phyloP scores from a whole-genome alignment of 768 basidiomycete genomes.

The Hirschioporus abietinus region DNA sequence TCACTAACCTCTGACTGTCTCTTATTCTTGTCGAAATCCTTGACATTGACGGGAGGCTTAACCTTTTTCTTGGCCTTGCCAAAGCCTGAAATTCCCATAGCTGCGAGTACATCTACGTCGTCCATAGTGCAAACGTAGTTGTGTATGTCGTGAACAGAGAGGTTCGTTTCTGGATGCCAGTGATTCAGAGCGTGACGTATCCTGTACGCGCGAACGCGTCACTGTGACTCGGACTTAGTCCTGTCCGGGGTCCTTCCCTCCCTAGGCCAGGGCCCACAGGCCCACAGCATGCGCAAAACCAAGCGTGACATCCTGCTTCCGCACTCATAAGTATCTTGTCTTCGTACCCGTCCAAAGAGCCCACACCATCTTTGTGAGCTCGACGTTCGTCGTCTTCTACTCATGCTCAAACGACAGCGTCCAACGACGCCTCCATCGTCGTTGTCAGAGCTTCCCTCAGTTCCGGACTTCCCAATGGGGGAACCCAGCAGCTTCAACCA shows the following conservation, averaged over 20 bases:
- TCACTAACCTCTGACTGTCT: conserved; percentile 26
- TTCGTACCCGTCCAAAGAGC: not conserved
- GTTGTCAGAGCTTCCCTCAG: conserved; percentile 8
- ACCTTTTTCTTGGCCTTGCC: conserved; percentile 68
- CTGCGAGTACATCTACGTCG: conserved; percentile 67
- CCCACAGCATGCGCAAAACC: too few relatives aligned
- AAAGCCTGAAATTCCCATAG: conserved; percentile 83
- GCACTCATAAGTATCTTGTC: not conserved
- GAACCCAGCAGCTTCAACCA: conserved; percentile 26
- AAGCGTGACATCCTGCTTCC: not conserved
- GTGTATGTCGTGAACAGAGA: conserved; percentile 3
- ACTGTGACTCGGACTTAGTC: not conserved
- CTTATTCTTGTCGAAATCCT: conserved; percentile 78
- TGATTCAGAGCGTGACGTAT: not conserved
- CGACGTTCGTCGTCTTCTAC: not conserved
- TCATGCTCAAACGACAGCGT: conserved; percentile 19
- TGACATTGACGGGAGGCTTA: conserved; percentile 51
- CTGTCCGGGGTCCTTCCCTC: not conserved
- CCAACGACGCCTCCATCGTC: conserved; percentile 14
- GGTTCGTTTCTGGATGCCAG: not conserved
- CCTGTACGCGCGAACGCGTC: too few relatives aligned
- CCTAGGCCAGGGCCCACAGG: not conserved
- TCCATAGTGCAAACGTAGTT: conserved; percentile 30
- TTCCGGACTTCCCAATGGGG: conserved; percentile 16
- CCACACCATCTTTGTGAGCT: not conserved